Evolutionary conservation across 331 rosid species (phyloP), one percentile per base, ranked within the genome.

Genomic region (Ulmus americana): DNA sequence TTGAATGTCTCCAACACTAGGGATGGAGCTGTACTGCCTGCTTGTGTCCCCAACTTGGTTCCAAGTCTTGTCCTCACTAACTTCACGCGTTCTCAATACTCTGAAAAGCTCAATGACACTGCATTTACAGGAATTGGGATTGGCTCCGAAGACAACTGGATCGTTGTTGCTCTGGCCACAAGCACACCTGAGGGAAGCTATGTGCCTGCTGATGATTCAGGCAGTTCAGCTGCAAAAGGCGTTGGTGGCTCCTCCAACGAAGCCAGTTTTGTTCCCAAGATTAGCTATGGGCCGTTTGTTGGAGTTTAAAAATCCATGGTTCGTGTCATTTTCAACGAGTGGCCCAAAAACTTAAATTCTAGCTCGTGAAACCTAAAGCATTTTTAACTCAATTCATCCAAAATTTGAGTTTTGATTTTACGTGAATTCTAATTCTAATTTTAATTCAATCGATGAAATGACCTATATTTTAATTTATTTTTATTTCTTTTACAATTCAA

Each of bases 21-120:
- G 61, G 95, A 88, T 69, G 96, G 94, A 61, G 11, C n/a, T 28
- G 44, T 81, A 48, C 72, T 91, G 85, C 96, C 97, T 71, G 87
- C 95, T 57, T 91, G 97, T 40, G 84, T 91, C 69, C 96, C 97
- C 28, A 71, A 68, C 67, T 83, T 83, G 12, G 82, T 56, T 70
- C 65, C 87, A 0, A 72, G 64, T 66, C 81, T 86, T 15, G 92
- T 86, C 53, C 88, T 91, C 50, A 3, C 88, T 10, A 91, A 91
- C 81, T 91, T 86, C 83, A 91, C 97, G 0, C 4, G 71, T 63
- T 83, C 97, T 69, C 96, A 79, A 55, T 91, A 91, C 77, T 88
- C 97, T 0, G 60, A 48, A 10, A 70, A 40, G 52, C 96, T 91
- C 64, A 91, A 88, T 0, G 95, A 88, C 79, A 79, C 96, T 1